Percentiles rank a stretch among this genome's conserved stretches.
phyloP scores from a whole-genome alignment of 2,329 filamentous ascomycete genomes.

The Penicillium sp. region DNA sequence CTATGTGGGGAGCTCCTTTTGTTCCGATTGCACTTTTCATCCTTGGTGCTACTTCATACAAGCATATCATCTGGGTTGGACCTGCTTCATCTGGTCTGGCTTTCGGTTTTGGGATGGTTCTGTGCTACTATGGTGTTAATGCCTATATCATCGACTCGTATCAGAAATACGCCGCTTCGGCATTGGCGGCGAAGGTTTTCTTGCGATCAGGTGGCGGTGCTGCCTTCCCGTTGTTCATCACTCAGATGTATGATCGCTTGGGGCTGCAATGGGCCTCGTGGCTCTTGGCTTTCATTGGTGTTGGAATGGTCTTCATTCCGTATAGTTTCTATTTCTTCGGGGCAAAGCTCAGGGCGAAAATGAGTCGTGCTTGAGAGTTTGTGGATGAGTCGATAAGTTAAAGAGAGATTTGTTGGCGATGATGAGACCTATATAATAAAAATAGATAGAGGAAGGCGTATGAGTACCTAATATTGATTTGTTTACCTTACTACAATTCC shows the following conservation, averaged over 20 bases:
- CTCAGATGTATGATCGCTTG: conserved; percentile 71
- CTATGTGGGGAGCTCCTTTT: conserved; percentile 69
- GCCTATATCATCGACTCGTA: conserved; percentile 71
- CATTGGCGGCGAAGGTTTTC: conserved; percentile 50
- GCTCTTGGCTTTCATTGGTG: conserved; percentile 60
- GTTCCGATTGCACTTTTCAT: conserved; percentile 64
- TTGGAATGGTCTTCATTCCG: conserved; percentile 23
- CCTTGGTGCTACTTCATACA: conserved; percentile 64
- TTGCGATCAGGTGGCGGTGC: conserved; percentile 65
- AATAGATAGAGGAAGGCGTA: background rate
- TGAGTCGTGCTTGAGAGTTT: conserved; percentile 1
- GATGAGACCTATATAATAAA: background rate
- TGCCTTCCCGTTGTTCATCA: conserved; percentile 70
- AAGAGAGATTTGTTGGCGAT: background rate
- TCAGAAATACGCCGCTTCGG: conserved; percentile 43
- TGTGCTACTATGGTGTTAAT: conserved; percentile 73
- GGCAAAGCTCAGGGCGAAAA: conserved; percentile 12
- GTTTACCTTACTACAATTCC: background rate
- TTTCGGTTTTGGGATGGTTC: conserved; percentile 77
- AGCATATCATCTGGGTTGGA: conserved; percentile 53
- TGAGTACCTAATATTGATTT: background rate
- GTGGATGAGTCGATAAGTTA: background rate
- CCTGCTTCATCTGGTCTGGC: conserved; percentile 62
- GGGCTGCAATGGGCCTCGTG: conserved; percentile 72
- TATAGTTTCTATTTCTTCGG: conserved; percentile 23